Conservation (phyloP, 345 rosid genomes). For the Bruguiera gymnorhiza region DNA sequence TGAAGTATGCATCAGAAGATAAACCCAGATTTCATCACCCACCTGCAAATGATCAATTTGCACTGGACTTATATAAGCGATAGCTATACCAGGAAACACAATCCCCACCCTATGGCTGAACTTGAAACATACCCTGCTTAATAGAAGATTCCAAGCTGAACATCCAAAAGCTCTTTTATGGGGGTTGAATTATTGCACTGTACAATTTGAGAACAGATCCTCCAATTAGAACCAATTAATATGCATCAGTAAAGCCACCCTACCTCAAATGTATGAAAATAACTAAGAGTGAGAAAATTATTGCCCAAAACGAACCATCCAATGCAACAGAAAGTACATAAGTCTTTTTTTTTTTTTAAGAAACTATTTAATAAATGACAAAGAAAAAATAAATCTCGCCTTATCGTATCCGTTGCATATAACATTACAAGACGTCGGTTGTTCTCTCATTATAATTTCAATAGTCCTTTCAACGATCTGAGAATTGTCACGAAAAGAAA, state of each 20-base stretch:
- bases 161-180: conserved; percentile 47
- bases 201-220: background rate
- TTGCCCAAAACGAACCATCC: too few relatives aligned
- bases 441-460: conserved; percentile 36
- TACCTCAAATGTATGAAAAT: background rate
- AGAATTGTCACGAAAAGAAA: conserved; percentile 1
- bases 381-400: conserved; percentile 32
- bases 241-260: background rate
- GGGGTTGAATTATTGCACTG: conserved; percentile 53
- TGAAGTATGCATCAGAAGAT: conserved; percentile 55
- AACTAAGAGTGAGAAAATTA: too few relatives aligned
- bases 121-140: conserved; percentile 50
- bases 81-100: background rate
- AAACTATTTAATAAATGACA: background rate
- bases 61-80: background rate
- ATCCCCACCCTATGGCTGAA: background rate
- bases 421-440: conserved; percentile 32
- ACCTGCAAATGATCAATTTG: conserved; percentile 39
- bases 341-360: background rate
- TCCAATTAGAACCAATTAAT: background rate
- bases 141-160: conserved; percentile 66
- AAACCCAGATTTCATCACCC: conserved; percentile 59
- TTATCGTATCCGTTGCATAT: conserved; percentile 51
- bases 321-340: background rate
- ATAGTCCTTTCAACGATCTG: conserved; percentile 56